A percentile compares a stretch with the other conserved stretches of the same genome.
Evolutionary conservation across 2,329 filamentous ascomycete genomes (phyloP).

Genomic region (Alternaria consortialis): DNA sequence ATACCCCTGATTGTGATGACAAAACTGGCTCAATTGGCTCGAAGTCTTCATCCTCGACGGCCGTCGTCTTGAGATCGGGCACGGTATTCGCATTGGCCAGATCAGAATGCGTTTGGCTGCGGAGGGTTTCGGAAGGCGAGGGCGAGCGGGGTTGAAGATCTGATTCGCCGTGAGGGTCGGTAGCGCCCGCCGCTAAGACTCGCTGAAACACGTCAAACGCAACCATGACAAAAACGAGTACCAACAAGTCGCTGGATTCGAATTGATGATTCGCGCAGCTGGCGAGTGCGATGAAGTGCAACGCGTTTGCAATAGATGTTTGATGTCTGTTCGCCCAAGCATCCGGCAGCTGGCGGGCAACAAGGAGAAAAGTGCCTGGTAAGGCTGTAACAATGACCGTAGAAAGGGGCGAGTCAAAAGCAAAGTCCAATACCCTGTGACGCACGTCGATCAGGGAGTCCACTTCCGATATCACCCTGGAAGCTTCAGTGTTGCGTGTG

Average conservation of each 20-base stretch:
- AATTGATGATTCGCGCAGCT: slow-evolving; percentile 33
- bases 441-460: slow-evolving; percentile 17
- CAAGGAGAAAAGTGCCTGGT: slow-evolving; percentile 28
- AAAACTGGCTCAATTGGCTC: slow-evolving; percentile 1
- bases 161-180: slow-evolving; percentile 22
- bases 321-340: slow-evolving; percentile 37
- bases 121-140: slow-evolving; percentile 39
- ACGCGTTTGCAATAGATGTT: slow-evolving; percentile 27
- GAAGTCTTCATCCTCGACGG: slow-evolving; percentile 16
- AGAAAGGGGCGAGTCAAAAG: slow-evolving; percentile 28
- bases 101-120: slow-evolving; percentile 29
- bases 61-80: slow-evolving; percentile 10
- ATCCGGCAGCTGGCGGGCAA: slow-evolving; percentile 21
- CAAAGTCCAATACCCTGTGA: slow-evolving; percentile 28
- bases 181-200: slow-evolving; percentile 25
- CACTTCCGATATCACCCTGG: slow-evolving; percentile 18
- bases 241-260: slow-evolving; percentile 33
- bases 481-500: slow-evolving; percentile 17
- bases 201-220: slow-evolving; percentile 44
- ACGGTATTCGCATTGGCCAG: slow-evolving; percentile 28
- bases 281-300: slow-evolving; percentile 35
- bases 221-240: slow-evolving; percentile 43
- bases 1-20: slow-evolving; percentile 13
- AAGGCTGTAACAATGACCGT: slow-evolving; percentile 32
- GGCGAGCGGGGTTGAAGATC: slow-evolving; percentile 16